Conservation (phyloP, 2,329 filamentous ascomycete genomes). For the Curvularia lunata region DNA sequence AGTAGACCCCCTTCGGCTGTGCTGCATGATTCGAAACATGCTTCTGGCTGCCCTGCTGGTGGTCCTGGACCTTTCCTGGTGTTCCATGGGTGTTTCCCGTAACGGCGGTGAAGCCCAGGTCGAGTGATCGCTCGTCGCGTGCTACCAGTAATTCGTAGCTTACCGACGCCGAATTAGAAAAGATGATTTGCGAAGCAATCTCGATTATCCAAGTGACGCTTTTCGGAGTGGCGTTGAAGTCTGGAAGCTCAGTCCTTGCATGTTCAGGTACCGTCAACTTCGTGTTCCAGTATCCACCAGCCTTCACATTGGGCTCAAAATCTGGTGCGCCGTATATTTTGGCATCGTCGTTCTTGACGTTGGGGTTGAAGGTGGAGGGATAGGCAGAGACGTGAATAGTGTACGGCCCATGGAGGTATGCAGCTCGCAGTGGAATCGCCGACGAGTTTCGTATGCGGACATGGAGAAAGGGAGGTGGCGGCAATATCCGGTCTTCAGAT, state of each 20-base stretch:
- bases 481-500: constrained; percentile 84
- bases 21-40: constrained; percentile 60
- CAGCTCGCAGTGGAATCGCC: constrained; percentile 86
- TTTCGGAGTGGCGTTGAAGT: constrained; percentile 48
- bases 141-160: constrained; percentile 86
- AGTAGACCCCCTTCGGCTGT: constrained; percentile 80
- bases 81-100: constrained; percentile 58
- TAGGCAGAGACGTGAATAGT: constrained; percentile 87
- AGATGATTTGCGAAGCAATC: constrained; percentile 89
- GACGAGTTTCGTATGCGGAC: constrained; percentile 92
- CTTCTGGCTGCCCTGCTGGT: constrained; percentile 69
- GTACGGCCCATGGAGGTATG: constrained; percentile 96
- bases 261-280: constrained; percentile 80
- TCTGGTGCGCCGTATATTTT: constrained; percentile 79
- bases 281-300: constrained; percentile 84
- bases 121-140: constrained; percentile 82
- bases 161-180: constrained; percentile 86
- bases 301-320: constrained; percentile 96
- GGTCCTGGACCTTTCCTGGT: constrained; percentile 73
- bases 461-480: constrained; percentile 78
- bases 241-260: constrained; percentile 60
- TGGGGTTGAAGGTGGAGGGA: constrained; percentile 81
- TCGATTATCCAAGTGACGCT: constrained; percentile 88
- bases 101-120: constrained; percentile 66
- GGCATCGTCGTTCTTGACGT: constrained; percentile 74